Conservation (phyloP, 257 asterid species). For the Striga asiatica region DNA sequence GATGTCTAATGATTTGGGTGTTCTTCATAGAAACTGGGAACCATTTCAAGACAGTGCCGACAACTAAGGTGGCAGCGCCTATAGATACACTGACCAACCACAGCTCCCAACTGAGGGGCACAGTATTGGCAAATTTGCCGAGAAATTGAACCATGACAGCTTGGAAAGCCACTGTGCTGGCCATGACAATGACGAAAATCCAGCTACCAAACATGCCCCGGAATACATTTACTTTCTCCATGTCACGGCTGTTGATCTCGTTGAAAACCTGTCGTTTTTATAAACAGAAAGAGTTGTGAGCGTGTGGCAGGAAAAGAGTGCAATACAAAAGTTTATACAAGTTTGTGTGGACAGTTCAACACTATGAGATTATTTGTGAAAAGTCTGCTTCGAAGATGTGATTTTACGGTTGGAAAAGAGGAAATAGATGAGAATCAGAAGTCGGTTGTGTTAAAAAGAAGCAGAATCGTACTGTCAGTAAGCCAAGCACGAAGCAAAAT, state of each 20-base stretch:
- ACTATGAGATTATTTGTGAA: too few species aligned
- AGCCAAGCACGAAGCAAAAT: too few species aligned
- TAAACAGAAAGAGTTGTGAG: neutral
- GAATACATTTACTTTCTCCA: constrained; percentile 66
- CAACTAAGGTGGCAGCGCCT: constrained; percentile 38
- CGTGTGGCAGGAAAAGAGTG: neutral
- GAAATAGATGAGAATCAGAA: too few species aligned
- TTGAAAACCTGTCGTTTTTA: constrained; percentile 46
- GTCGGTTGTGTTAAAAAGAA: too few species aligned
- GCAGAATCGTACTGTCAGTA: too few species aligned
- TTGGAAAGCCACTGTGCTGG: constrained; percentile 55
- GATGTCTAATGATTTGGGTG: constrained; percentile 19
- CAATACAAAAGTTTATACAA: neutral
- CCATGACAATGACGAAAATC: constrained; percentile 44
- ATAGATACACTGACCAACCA: constrained; percentile 52
- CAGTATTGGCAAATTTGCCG: constrained; percentile 55
- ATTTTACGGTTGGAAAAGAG: too few species aligned
- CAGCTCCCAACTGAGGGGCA: constrained; percentile 35
- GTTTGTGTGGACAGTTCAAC: neutral
- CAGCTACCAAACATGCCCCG: constrained; percentile 56
- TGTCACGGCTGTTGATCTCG: constrained; percentile 76
- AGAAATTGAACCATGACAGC: constrained; percentile 48
- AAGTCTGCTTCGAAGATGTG: too few species aligned
- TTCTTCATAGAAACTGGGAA: constrained; percentile 34
- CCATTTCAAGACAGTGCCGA: constrained; percentile 48